Evolutionary conservation across 2,329 filamentous ascomycete species (phyloP).

Genomic region (Trichoderma guizhouense): DNA sequence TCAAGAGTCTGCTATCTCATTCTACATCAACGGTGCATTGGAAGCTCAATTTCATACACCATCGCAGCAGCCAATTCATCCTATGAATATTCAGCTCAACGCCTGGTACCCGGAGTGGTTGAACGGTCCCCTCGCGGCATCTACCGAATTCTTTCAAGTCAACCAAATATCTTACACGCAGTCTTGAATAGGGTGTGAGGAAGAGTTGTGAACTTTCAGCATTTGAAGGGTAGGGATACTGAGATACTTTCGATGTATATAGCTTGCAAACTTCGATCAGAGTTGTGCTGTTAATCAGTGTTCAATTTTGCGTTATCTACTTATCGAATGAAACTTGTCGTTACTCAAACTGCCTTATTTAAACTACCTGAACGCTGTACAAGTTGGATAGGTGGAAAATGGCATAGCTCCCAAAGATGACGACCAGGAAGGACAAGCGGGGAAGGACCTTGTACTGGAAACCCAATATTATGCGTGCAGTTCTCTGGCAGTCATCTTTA

Average conservation of each 20-base stretch:
- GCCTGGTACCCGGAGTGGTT: background rate
- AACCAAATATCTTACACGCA: background rate
- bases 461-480: background rate
- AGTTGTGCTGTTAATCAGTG: background rate
- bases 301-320: background rate
- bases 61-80: background rate
- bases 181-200: background rate
- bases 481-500: background rate
- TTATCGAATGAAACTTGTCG: background rate
- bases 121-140: background rate
- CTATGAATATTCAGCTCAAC: constrained; percentile 2
- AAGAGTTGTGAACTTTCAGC: background rate
- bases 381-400: background rate
- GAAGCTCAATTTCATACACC: background rate
- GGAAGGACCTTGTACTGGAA: background rate
- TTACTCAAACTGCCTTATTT: background rate
- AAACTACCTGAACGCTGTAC: background rate
- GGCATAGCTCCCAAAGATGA: background rate
- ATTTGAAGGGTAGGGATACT: background rate
- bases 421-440: background rate
- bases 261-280: background rate
- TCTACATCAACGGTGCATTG: background rate
- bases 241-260: background rate
- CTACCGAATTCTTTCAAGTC: background rate
- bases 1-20: background rate